Percentiles rank a stretch among this genome's conserved stretches.
Evolutionary conservation across 75 land plant genomes (phyloP).

Genomic region (Picea sitchensis): DNA sequence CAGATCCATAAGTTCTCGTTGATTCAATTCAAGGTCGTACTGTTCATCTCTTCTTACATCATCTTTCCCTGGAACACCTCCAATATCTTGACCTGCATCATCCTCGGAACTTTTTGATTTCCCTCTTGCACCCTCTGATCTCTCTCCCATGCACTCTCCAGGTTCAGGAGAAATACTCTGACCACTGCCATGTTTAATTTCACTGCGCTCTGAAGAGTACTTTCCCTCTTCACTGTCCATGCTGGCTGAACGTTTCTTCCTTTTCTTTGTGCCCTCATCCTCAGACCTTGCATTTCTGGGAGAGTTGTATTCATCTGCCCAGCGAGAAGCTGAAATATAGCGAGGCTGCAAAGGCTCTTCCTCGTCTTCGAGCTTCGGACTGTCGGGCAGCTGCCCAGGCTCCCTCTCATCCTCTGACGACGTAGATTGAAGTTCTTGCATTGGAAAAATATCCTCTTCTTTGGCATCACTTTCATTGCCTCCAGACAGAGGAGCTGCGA

Average conservation of each 20-base stretch:
- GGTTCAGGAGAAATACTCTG: constrained; percentile 55
- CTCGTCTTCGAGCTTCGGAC: constrained; percentile 14
- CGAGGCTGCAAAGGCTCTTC: constrained; percentile 48
- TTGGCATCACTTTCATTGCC: constrained; percentile 15
- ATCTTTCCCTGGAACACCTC: constrained; percentile 9
- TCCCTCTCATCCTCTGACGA: constrained; percentile 23
- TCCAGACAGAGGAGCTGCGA: background rate
- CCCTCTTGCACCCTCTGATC: constrained; percentile 16
- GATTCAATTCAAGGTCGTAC: constrained; percentile 40
- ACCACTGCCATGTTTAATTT: background rate
- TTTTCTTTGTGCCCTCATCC: constrained; percentile 35
- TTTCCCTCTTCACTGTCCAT: constrained; percentile 27
- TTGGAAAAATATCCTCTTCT: constrained; percentile 9
- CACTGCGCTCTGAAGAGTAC: constrained; percentile 11
- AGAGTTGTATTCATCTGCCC: constrained; percentile 68
- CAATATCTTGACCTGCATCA: constrained; percentile 13
- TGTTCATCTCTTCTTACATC: constrained; percentile 28
- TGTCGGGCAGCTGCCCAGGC: constrained; percentile 32
- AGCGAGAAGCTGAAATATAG: constrained; percentile 69
- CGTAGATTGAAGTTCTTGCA: constrained; percentile 22
- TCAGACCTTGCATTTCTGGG: constrained; percentile 20
- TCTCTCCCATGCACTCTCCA: constrained; percentile 47
- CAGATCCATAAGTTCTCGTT: constrained; percentile 68
- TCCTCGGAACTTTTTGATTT: constrained; percentile 41
- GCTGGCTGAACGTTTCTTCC: constrained; percentile 18